Evolutionary conservation across 148 eudicot species (phyloP), one percentile per base, ranked within the genome.

Genomic region (Agrostemma githago): DNA sequence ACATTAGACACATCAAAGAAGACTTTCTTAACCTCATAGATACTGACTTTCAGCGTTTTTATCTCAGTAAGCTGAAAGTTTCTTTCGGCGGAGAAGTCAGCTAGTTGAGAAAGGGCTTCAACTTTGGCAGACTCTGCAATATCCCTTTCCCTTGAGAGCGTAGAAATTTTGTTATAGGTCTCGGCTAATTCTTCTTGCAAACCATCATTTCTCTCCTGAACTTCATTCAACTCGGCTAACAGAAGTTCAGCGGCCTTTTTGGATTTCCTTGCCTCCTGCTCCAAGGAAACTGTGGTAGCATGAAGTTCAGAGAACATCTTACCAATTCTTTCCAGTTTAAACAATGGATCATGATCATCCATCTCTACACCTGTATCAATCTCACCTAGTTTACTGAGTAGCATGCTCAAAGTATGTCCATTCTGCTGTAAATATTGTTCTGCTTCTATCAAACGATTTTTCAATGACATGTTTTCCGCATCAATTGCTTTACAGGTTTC

Each of bases 171-270:
- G 51, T 69, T 65, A 57, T 74, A 21, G 68, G 84, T 79, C 77
- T 80, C 85, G 8, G 83, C 85, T 82, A 91, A 71, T 83, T 96
- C 97, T 68, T 96, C 99, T 73, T 89, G 97, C 79, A 96, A 84
- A 63, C 72, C 84, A 76, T 96, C 99, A 80, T 90, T 89, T 79
- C 96, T 87, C 82, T 96, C 99, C 85, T 96, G 96, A 63, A 96
- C 97, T 82, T 96, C 99, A 82, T 96, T 92, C 85, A 96, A 83
- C 84, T 96, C 99, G 42, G 92, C 91, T 72, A 96, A 83, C 19
- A 96, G 88, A 78, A 96, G 88, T 76, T 96, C 96, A 78, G 96
- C 89, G 21, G 99, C 91, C 85, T 88, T 88, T 81, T 83, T 92
- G 62, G 94, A 89, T 83, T 90, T 96, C 68, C 68, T 86, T 38